Percentiles rank a stretch among this genome's conserved stretches.
Conservation (phyloP, 2,329 filamentous ascomycete genomes). For the Hymenoscyphus scutula region DNA sequence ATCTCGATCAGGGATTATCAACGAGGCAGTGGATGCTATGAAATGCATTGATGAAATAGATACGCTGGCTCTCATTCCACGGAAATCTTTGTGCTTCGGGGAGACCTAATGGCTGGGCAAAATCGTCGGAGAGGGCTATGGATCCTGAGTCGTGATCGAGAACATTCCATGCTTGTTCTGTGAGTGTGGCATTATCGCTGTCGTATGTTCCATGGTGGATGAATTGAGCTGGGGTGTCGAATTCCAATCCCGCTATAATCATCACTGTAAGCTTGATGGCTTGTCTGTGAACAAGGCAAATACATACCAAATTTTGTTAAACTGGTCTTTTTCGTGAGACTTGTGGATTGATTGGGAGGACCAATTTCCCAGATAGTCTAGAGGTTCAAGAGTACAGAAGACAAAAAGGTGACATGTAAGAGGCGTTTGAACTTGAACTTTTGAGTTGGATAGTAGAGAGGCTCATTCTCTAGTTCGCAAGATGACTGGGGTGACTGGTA, state of each 20-base stretch:
- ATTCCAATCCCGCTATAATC: neutral
- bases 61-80: neutral
- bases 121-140: neutral
- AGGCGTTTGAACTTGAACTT: neutral
- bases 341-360: too few species aligned
- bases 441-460: neutral
- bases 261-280: neutral
- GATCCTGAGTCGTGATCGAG: neutral
- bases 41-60: neutral
- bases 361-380: neutral
- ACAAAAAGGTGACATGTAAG: neutral
- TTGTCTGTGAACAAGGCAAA: neutral
- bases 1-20: too few species aligned
- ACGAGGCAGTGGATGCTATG: slow-evolving; percentile 4
- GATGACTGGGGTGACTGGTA: too few species aligned
- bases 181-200: neutral
- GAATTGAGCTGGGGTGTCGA: neutral
- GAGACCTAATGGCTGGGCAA: neutral
- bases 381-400: neutral
- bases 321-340: neutral
- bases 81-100: neutral
- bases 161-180: neutral
- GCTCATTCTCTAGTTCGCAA: too few species aligned
- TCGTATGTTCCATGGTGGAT: neutral
- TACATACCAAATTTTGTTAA: neutral